Percentiles rank a stretch among this genome's conserved stretches.
phyloP scores from a whole-genome alignment of 768 basidiomycete species.

The Mycena olivaceomarginata region DNA sequence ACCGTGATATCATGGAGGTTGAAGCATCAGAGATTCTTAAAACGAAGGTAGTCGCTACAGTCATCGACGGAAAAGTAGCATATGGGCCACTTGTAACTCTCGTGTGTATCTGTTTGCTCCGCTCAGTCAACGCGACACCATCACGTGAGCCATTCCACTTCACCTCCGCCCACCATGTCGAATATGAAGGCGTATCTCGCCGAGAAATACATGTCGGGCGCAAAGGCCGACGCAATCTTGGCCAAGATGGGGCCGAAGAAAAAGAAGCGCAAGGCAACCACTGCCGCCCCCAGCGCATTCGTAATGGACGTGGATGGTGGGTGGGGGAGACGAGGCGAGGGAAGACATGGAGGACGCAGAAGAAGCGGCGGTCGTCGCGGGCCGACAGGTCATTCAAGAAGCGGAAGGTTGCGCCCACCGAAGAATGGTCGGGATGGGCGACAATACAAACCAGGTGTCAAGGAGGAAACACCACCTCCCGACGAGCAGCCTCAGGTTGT shows the following conservation, averaged over 20 bases:
- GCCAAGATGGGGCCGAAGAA: slow-evolving; percentile 80
- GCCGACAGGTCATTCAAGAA: slow-evolving; percentile 90
- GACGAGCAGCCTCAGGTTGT: slow-evolving; percentile 85
- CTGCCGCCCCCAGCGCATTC: slow-evolving; percentile 52
- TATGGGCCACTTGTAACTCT: slow-evolving; percentile 69
- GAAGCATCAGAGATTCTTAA: slow-evolving; percentile 76
- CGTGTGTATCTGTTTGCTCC: background rate
- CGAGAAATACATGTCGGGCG: slow-evolving; percentile 96
- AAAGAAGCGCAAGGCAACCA: slow-evolving; percentile 81
- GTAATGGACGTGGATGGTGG: slow-evolving; percentile 84
- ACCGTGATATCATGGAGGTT: slow-evolving; percentile 86
- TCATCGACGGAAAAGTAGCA: slow-evolving; percentile 82
- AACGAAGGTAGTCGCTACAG: slow-evolving; percentile 82
- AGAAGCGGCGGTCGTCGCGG: slow-evolving; percentile 81
- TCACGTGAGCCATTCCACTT: slow-evolving; percentile 7
- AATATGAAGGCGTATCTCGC: slow-evolving; percentile 90
- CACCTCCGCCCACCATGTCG: slow-evolving; percentile 55
- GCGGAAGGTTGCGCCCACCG: slow-evolving; percentile 64
- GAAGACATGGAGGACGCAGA: slow-evolving; percentile 75
- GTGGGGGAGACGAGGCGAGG: slow-evolving; percentile 74
- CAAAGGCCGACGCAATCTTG: slow-evolving; percentile 96
- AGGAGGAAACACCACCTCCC: slow-evolving; percentile 70
- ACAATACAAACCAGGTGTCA: slow-evolving; percentile 76
- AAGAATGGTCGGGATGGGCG: slow-evolving; percentile 78
- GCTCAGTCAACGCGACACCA: background rate